Base-by-base conservation (phyloP, 345 rosid species). In the Lepidium didymum region DNA sequence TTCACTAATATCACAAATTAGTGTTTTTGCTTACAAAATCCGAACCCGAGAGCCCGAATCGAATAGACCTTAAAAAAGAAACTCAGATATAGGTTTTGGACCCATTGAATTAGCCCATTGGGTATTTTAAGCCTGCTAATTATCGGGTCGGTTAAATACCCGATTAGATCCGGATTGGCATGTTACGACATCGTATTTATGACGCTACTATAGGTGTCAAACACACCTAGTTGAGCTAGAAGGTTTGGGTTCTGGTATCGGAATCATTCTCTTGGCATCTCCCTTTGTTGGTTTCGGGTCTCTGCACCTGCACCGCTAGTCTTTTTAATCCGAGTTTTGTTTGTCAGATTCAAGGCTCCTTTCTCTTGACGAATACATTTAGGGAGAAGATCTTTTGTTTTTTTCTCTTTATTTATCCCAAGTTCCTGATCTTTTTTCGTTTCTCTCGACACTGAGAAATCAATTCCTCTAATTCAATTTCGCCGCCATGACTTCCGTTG, bases 401-500 rank as follows among this genome's bases (percentile, higher is more conserved):
- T 34, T 16, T 6, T 29, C 33, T 29, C 7, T 29, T 5, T 29
- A 29, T 29, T 29, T 29, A 29, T 29, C 7, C 1, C 33, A 29
- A 40, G 34, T 14, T 52, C 58, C 10, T 34, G 35, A 18, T 23
- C 23, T 59, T 15, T 15, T 59, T 15, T 62, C 37, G 51, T 60
- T 54, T 21, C 5, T 16, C n/a, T 36, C 13, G 10, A 7, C 52
- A 33, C 40, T 21, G 53, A 19, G 4, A 70, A 21, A 57, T 65
- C 79, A 51, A 60, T 33, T 58, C 72, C 5, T 67, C 27, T n/a
- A 14, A 14, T 27, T 7, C 8, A 16, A 23, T 9, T 44, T 43
- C 27, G 41, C 69, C 25, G 12, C 68, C 57, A 80, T 80, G 83
- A 57, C 66, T 80, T 80, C 83, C 37, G 52, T 49, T 13, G 27